Conservation (phyloP, 2,329 filamentous ascomycete genomes). For the Penicillium palitans region DNA sequence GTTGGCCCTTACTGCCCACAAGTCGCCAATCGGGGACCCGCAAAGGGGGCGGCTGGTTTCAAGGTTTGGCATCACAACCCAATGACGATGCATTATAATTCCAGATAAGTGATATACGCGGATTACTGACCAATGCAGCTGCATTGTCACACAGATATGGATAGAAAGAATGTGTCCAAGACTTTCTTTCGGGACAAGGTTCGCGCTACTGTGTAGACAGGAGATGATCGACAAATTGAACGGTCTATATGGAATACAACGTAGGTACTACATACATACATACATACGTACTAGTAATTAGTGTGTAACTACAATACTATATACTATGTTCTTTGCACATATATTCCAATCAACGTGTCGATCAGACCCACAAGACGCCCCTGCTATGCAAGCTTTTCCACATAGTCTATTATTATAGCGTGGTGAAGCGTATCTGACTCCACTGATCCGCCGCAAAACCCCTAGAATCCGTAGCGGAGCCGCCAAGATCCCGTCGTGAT, state of each 20-base stretch:
- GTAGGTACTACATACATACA: background rate
- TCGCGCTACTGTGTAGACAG: slow-evolving; percentile 14
- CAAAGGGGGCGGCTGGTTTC: slow-evolving; percentile 6
- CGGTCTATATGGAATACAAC: slow-evolving; percentile 9
- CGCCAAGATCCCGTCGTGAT: slow-evolving; percentile 6
- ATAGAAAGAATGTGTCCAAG: slow-evolving; percentile 17
- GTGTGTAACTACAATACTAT: background rate
- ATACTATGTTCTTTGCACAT: slow-evolving; percentile 6
- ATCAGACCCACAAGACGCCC: slow-evolving; percentile 17
- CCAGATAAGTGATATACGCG: background rate
- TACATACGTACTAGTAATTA: background rate
- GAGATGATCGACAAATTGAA: slow-evolving; percentile 25
- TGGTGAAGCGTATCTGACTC: background rate
- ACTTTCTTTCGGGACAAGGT: slow-evolving; percentile 12
- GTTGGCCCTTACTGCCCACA: slow-evolving; percentile 7
- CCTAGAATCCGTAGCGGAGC: background rate
- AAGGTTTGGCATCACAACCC: background rate
- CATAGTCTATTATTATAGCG: background rate
- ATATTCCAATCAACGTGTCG: slow-evolving; percentile 19
- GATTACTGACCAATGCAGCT: slow-evolving; percentile 12
- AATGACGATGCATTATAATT: slow-evolving; percentile 8
- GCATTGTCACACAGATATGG: slow-evolving; percentile 14
- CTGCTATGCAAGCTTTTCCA: background rate
- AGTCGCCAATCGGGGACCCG: slow-evolving; percentile 1
- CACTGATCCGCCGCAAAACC: slow-evolving; percentile 10